phyloP scores from a whole-genome alignment of 1,284 basidiomycete genomes.

The Athelia sp. region DNA sequence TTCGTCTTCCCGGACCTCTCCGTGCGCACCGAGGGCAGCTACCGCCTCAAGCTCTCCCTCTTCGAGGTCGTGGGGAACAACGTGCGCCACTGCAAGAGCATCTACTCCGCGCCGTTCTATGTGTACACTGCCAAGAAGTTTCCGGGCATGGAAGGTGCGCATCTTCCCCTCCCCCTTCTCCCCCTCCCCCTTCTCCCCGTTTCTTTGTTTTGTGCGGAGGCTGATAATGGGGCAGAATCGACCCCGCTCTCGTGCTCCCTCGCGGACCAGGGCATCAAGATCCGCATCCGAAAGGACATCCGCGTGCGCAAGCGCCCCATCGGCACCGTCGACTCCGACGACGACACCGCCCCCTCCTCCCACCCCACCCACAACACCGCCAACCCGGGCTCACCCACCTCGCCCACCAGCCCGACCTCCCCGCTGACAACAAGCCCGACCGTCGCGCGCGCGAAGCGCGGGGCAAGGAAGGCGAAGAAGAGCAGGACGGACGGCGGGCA shows the following conservation, averaged over 20 bases:
- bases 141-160: conserved; percentile 85
- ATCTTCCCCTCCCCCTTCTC: no score
- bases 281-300: conserved; percentile 86
- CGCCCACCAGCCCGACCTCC: background rate
- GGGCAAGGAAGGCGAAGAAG: conserved; percentile 33
- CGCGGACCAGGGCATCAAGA: conserved; percentile 91
- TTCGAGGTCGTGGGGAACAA: conserved; percentile 90
- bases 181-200: no score
- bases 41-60: conserved; percentile 83
- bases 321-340: conserved; percentile 28
- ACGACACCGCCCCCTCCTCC: background rate
- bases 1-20: conserved; percentile 88
- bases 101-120: conserved; percentile 82
- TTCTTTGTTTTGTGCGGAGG: no score
- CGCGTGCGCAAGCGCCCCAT: conserved; percentile 68
- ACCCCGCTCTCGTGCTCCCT: conserved; percentile 84
- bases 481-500: conserved; percentile 28
- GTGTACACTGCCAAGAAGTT: conserved; percentile 95
- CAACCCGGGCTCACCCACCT: background rate
- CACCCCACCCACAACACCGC: no score
- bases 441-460: conserved; percentile 20
- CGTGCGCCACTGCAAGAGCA: conserved; percentile 84
- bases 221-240: conserved; percentile 77
- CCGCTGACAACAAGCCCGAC: conserved; percentile 13
- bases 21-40: conserved; percentile 85